Base-by-base conservation (phyloP, 2,329 filamentous ascomycete species). In the Phialophora macrospora region DNA sequence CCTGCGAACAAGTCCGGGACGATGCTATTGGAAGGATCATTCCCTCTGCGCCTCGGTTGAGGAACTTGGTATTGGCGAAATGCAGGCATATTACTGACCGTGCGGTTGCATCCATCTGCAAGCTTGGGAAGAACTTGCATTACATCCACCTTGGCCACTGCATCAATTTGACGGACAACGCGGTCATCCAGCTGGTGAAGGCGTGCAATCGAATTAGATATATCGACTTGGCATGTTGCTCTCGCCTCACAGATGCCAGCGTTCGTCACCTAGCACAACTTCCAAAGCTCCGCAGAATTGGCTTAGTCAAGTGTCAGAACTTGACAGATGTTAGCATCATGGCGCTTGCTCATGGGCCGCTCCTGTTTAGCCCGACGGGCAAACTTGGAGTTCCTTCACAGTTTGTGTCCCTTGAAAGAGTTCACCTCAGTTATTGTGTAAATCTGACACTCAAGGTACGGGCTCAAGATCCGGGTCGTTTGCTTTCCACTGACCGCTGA, bases 141-240 rank as follows among this genome's bases (percentile, higher is more conserved):
- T 98, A 97, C 76, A 89, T 99, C 60, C 95, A 99, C 75, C 84
- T 99, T 1, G 95, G 95, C 9, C 95, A 99, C 77, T 99, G 95
- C 77, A 87, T 87, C 30, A 88, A 93, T 55, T 93, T 99, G 74
- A 97, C 94, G 0, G 95, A 99, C 74, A 84, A 88, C 41, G 93
- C 92, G 1, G 92, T 99, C 20, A 90, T 91, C 72, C 88, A 88
- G 62, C 83, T 99, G 34, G 92, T 97, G 46, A 88, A 90, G 71
- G 83, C 83, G 60, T 99, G 95, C 82, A 98, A 94, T 74, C 88
- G 95, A 26, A 98, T 99, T 71, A 87, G 95, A 62, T 99, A 99
- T 76, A 99, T 99, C 70, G 95, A 99, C 75, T 82, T 99, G 51
- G 95, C 95, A n/a, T 98, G 95, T 80, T 99, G 95, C 78, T 87